phyloP scores from a whole-genome alignment of 768 basidiomycete genomes.

The Boletus huronensis region DNA sequence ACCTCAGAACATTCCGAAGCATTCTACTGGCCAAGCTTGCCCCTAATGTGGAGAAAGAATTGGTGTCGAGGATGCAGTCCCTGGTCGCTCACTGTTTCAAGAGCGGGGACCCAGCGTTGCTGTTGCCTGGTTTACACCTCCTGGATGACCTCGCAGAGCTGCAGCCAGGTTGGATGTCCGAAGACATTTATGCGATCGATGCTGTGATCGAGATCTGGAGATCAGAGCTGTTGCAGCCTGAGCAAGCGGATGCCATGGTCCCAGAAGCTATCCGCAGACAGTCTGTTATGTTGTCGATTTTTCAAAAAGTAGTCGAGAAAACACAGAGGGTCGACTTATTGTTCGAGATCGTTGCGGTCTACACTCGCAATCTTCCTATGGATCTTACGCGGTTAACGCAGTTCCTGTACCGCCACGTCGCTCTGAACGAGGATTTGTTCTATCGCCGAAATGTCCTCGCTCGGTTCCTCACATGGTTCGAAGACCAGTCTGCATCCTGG shows the following conservation, averaged over 20 bases:
- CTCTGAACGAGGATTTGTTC: constrained; percentile 60
- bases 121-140: constrained; percentile 71
- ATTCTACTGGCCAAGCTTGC: constrained; percentile 79
- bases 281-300: constrained; percentile 68
- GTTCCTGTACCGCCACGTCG: constrained; percentile 86
- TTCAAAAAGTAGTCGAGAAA: constrained; percentile 65
- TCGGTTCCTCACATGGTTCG: constrained; percentile 86
- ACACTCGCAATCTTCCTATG: constrained; percentile 73
- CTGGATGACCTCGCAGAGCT: constrained; percentile 71
- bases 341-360: constrained; percentile 83
- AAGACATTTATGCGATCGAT: constrained; percentile 65
- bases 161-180: constrained; percentile 67
- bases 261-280: constrained; percentile 58
- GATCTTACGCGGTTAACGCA: constrained; percentile 75
- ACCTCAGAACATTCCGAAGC: constrained; percentile 79
- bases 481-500: constrained; percentile 57
- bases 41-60: constrained; percentile 66
- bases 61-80: constrained; percentile 54
- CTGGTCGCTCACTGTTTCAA: constrained; percentile 53
- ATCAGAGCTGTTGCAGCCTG: constrained; percentile 42
- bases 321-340: constrained; percentile 82
- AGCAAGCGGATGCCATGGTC: constrained; percentile 40
- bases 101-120: constrained; percentile 45
- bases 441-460: constrained; percentile 81
- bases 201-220: constrained; percentile 74